phyloP scores from a whole-genome alignment of 768 basidiomycete species.

The Butyriboletus loyo region DNA sequence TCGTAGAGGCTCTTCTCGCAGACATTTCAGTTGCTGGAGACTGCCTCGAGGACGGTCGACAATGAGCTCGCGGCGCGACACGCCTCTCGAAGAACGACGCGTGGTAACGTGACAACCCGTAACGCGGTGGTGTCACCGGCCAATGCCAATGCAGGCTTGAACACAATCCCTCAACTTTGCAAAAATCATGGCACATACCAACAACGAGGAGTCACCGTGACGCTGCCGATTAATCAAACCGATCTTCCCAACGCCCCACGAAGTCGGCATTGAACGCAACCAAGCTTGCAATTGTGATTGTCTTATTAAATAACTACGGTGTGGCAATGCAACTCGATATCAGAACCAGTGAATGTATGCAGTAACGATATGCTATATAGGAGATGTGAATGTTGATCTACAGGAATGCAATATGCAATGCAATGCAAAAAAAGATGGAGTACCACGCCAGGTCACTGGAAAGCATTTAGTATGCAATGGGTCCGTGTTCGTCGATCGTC shows the following conservation, averaged over 20 bases:
- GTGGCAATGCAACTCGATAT: background rate
- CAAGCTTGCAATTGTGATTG: background rate
- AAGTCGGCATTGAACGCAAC: background rate
- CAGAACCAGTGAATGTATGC: background rate
- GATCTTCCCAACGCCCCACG: background rate
- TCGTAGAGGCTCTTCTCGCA: conserved; percentile 8
- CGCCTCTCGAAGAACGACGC: conserved; percentile 1
- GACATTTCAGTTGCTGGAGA: conserved; percentile 16
- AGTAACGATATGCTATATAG: conserved; percentile 3
- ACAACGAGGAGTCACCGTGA: too few species aligned
- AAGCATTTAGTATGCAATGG: conserved; percentile 15
- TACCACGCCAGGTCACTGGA: background rate
- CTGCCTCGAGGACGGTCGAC: background rate
- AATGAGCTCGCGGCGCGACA: conserved; percentile 5
- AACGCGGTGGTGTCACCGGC: conserved; percentile 3
- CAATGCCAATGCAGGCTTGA: too few species aligned
- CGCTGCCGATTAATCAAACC: background rate
- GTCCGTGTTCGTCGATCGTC: conserved; percentile 31
- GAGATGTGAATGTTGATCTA: conserved; percentile 7
- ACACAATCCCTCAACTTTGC: too few species aligned
- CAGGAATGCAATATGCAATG: background rate
- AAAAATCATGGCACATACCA: too few species aligned
- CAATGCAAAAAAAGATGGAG: background rate
- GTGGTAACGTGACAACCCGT: conserved; percentile 12
- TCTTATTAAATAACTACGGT: background rate